Evolutionary conservation across 2,329 filamentous ascomycete genomes (phyloP), one percentile per base, ranked within the genome.

Genomic region (Aspergillus terreus): DNA sequence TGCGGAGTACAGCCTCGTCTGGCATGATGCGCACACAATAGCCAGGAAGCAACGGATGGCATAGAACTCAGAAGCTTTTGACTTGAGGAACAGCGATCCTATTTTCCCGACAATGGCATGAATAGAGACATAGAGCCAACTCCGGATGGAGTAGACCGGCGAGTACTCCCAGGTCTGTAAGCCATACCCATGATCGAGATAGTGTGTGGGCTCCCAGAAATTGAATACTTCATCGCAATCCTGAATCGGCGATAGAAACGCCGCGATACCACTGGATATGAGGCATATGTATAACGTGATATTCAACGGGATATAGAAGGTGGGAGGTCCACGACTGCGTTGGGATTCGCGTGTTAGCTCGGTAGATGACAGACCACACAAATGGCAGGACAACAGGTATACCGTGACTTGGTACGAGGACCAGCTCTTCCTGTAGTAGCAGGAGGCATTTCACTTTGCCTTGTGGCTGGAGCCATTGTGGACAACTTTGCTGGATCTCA

Each of bases 181-280:
- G 36, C 92, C 94, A 66, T 95, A 92, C 62, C 90, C 89, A 76
- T 96, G 91, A 53, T 85, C 87, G 25, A 99, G 81, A 71, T 96
- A 99, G 72, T 99, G 94, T 0, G 92, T 85, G 0, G 94, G 92
- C 65, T 99, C 94, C 91, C 92, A 99, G 77, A 96, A 99, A 71
- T 99, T 99, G 81, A 95, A 99, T 10, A 92, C 92, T 76, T 99
- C 94, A 64, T 99, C 94, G 69, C 94, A 99, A 72, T 99, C 94
- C 70, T 96, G 92, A 58, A 99, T 96, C 0, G 94, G 94, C 2
- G 91, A 86, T 68, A 86, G 92, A 30, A 87, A 65, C 10, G 92
- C 94, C 6, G 92, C 88, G 19, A 92, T 63, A 15, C 87, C 59
- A 66, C 90, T 90, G 58, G 87, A 85, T 27, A 78, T 76, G 43